Evolutionary conservation across 768 basidiomycete genomes (phyloP), one percentile per base, ranked within the genome.

Genomic region (Mycena latifolia): DNA sequence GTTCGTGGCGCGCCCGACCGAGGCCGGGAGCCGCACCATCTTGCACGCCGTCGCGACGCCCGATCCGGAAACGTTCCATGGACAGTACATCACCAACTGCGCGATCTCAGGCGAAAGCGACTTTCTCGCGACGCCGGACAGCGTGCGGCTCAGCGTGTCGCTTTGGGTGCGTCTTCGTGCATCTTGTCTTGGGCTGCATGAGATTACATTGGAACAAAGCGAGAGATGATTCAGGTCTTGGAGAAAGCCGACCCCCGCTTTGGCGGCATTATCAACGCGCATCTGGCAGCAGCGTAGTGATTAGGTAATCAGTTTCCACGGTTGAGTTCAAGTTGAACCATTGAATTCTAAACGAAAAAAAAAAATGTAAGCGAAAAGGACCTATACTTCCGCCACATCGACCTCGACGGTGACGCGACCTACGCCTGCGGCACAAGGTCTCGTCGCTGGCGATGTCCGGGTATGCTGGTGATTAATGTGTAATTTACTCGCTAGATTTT

Each of bases 311-410:
- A 14, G 37, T 9, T 37, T 14, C 10, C 37, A 37, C 37, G 37
- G 37, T 37, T 37, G 37, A 37, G 15, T 37, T 14, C 15, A 14
- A 37, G 11, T 33, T 33, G 31, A 33, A 33, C 31, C 31, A 33
- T 6, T 5, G 31, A 33, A 33, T 33, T n/a, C n/a, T n/a, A n/a
- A n/a, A n/a, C n/a, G n/a, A n/a, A n/a, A n/a, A n/a, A n/a, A n/a
- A n/a, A n/a, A n/a, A n/a, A n/a, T n/a, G n/a, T n/a, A n/a, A n/a
- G 83, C 2, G 87, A 88, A 55, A 84, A 88, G 72, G 88, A 88
- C 54, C 79, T 78, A 59, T 88, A 88, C 76, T 88, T 88, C 71
- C 80, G 83, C 18, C 52, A 35, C n/a, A 50, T 59, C 27, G 67
- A 69, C 25, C 28, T 59, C 15, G 67, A 65, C 14, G 60, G 55